Evolutionary conservation across 2,329 filamentous ascomycete genomes (phyloP).

Genomic region (Trichoderma cornu-damae): DNA sequence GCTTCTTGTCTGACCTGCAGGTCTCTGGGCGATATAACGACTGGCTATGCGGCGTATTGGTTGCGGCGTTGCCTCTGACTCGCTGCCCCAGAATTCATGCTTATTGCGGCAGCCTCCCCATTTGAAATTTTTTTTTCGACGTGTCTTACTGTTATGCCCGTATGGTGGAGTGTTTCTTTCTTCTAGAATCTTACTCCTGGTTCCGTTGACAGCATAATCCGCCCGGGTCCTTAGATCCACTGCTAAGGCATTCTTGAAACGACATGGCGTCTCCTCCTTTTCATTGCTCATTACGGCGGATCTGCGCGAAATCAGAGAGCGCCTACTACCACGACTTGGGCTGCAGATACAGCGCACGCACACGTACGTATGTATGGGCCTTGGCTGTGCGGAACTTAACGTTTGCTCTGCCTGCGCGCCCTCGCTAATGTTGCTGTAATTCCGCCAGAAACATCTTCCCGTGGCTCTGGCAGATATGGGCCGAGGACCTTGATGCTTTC

Average conservation of each 20-base stretch:
- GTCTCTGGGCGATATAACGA: neutral
- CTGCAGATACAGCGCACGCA: neutral
- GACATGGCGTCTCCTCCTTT: conserved; percentile 23
- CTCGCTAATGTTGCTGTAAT: neutral
- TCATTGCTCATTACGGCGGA: conserved; percentile 11
- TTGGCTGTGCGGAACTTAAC: neutral
- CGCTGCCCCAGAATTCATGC: conserved; percentile 16
- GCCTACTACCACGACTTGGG: neutral
- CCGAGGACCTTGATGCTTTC: neutral
- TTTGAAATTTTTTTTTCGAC: neutral
- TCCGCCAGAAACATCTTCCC: neutral
- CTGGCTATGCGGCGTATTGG: neutral
- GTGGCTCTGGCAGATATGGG: neutral
- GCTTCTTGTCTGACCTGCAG: conserved; percentile 9
- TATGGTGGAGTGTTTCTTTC: conserved; percentile 3
- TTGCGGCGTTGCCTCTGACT: neutral
- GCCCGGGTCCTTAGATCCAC: conserved; percentile 20
- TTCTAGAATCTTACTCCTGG: conserved; percentile 12
- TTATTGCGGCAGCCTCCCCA: neutral
- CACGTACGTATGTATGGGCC: neutral
- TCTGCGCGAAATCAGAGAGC: conserved; percentile 12
- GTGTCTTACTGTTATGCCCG: neutral
- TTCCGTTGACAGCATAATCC: conserved; percentile 14
- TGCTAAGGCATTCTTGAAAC: conserved; percentile 23
- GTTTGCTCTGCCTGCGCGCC: neutral